Evolutionary conservation across 139 green algal genomes (phyloP).

Genomic region (Edaphochlamys debaryana): DNA sequence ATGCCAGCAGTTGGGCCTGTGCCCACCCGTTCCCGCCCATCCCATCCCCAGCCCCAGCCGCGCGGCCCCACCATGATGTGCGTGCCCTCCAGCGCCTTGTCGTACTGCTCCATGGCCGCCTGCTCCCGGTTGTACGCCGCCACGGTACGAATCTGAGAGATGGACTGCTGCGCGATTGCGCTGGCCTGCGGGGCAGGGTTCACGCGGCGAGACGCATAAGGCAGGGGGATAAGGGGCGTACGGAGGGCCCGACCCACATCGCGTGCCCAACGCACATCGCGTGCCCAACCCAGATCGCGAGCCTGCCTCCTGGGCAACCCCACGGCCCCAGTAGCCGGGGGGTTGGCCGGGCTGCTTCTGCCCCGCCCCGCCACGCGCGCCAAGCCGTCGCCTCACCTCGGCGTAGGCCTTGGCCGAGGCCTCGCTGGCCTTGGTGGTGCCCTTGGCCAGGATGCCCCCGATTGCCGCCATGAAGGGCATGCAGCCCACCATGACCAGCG

Average conservation of each 20-base stretch:
- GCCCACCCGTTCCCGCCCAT: too few relatives aligned
- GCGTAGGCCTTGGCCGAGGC: constrained; percentile 41
- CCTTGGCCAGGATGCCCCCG: constrained; percentile 44
- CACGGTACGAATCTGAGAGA: constrained; percentile 81
- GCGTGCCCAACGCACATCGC: too few relatives aligned
- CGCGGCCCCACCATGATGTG: constrained; percentile 40
- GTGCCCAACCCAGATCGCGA: too few relatives aligned
- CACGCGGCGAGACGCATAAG: not conserved
- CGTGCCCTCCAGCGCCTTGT: constrained; percentile 57
- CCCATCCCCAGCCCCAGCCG: too few relatives aligned
- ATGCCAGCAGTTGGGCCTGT: too few relatives aligned
- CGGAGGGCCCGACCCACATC: too few relatives aligned
- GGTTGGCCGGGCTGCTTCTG: too few relatives aligned
- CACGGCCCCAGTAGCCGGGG: too few relatives aligned
- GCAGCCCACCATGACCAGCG: constrained; percentile 68
- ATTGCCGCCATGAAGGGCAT: constrained; percentile 66
- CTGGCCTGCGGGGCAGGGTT: constrained; percentile 63
- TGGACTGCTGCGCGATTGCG: constrained; percentile 70
- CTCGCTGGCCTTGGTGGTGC: constrained; percentile 14
- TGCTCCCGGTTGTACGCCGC: constrained; percentile 71
- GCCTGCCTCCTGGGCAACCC: too few relatives aligned
- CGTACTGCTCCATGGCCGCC: constrained; percentile 62
- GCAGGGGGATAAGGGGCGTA: not conserved
- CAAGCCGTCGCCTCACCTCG: too few relatives aligned
- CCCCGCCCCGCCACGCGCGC: too few relatives aligned